Percentiles rank a stretch among this genome's conserved stretches.
Conservation (phyloP, 768 basidiomycete species). For the Serendipita sp. region DNA sequence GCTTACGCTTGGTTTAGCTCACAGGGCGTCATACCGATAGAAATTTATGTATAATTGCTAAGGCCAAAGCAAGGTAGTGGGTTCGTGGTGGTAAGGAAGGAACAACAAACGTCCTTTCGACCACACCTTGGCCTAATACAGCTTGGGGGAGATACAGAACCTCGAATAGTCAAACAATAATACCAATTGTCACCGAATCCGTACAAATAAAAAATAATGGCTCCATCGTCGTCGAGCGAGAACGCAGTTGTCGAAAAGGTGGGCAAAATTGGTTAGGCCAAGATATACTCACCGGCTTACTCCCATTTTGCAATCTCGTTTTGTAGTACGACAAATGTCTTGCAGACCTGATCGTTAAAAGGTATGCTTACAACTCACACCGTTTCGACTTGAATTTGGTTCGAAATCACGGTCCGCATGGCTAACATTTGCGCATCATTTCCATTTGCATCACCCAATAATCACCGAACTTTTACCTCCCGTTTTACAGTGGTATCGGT, state of each 20-base stretch:
- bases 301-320: background rate
- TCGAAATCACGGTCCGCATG: too few relatives aligned
- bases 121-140: too few relatives aligned
- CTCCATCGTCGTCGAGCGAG: slow-evolving; percentile 55
- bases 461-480: slow-evolving; percentile 5
- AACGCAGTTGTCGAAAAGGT: slow-evolving; percentile 85
- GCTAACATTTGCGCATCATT: background rate
- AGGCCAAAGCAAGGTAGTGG: too few relatives aligned
- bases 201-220: too few relatives aligned
- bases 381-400: background rate
- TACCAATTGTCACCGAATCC: too few relatives aligned
- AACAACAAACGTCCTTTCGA: too few relatives aligned
- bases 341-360: slow-evolving; percentile 73
- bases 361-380: slow-evolving; percentile 31
- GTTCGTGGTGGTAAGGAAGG: too few relatives aligned
- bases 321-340: slow-evolving; percentile 23
- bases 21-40: too few relatives aligned
- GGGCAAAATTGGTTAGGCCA: slow-evolving; percentile 10
- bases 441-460: background rate
- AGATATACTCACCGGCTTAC: background rate
- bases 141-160: too few relatives aligned
- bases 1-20: too few relatives aligned
- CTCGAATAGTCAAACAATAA: too few relatives aligned
- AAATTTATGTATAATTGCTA: too few relatives aligned
- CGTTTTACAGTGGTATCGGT: slow-evolving; percentile 51